Base-by-base conservation (phyloP, 805 yeast species). In the Kluyveromyces wickerhamii region DNA sequence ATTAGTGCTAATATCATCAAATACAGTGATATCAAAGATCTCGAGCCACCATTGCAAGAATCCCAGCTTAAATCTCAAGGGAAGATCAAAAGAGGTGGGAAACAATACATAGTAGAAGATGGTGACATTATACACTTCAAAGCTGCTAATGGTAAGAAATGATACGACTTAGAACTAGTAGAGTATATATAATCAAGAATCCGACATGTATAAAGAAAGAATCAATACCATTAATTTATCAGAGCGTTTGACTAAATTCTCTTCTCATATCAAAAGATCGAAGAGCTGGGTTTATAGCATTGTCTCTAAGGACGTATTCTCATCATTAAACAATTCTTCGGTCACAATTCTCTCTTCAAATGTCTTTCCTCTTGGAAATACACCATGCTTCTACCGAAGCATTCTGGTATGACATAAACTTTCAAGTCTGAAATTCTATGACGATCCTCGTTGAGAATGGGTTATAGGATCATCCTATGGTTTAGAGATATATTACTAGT, bases 121-220 rank as follows among this genome's bases (percentile, higher is more conserved):
- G 94, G 95, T 19, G 96, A 87, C 59, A 71, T 87, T 32, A 65
- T 81, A 24, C 62, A 77, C 34, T 75, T 87, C 60, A 80, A 80
- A 53, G 79, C 87, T 3, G 77, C 76, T 34, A 79, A 78, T 19
- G 84, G 80, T 28, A 77, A 75, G 55, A 60, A 57, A 2, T 54
- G 60, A 39, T 28, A 24, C 9, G 15, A 22, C 12, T 17, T 24
- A 12, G 16, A 21, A 20, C 14, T 9, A 16, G 24, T 13, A 28
- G 9, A 6, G 11, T 4, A 8, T 20, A 17, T 18, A 16, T 13
- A 14, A 24, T 20, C 13, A 14, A 17, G 21, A 14, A 17, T 16
- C 3, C 13, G 19, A 25, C 13, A 21, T 29, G 24, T 24, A 31
- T 22, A 32, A 28, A 28, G 31, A 17, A 10, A 5, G 19, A 15